These are phyloP conservation scores for Peronospora destructor DNA, from an alignment of 352 stramenopile genomes.

Conservation along the genomic window DNA sequence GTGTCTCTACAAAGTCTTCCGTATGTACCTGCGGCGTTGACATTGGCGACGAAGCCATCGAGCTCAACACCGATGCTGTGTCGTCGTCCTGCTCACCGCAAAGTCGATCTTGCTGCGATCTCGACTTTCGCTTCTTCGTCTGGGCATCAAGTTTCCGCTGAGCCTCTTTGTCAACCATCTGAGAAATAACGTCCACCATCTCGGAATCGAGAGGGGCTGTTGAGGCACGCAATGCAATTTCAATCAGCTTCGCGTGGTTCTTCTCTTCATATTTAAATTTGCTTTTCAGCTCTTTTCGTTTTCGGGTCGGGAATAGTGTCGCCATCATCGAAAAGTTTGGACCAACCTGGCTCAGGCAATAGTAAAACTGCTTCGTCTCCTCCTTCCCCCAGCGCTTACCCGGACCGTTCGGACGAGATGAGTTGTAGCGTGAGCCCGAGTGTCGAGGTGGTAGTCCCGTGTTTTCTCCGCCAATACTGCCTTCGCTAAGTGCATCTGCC, in stretches of 20 bases:
- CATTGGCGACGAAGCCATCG: constrained; percentile 26
- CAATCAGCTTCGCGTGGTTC: constrained; percentile 60
- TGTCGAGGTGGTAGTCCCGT: constrained; percentile 29
- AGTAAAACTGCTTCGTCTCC: constrained; percentile 86
- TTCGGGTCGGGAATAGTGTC: constrained; percentile 74
- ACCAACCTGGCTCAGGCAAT: constrained; percentile 77
- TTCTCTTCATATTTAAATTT: constrained; percentile 88
- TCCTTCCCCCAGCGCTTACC: constrained; percentile 69
- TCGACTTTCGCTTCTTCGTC: constrained; percentile 30
- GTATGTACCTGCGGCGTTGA: constrained; percentile 20
- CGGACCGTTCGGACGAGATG: constrained; percentile 35
- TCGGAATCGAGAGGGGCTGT: constrained; percentile 67
- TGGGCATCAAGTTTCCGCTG: constrained; percentile 47
- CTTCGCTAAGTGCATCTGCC: constrained; percentile 30
- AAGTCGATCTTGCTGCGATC: constrained; percentile 11
- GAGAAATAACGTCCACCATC: constrained; percentile 70
- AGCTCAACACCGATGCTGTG: constrained; percentile 18
- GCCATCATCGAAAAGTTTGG: constrained; percentile 86
- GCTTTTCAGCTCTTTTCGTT: constrained; percentile 78
- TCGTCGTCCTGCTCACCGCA: constrained; percentile 18
- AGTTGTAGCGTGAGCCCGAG: constrained; percentile 34
- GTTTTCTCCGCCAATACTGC: constrained; percentile 17
- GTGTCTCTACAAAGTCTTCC: constrained; percentile 40
- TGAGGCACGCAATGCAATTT: constrained; percentile 71
- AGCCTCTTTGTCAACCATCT: constrained; percentile 71